phyloP scores from a whole-genome alignment of 805 yeast species.

The Nakazawaea sp. region DNA sequence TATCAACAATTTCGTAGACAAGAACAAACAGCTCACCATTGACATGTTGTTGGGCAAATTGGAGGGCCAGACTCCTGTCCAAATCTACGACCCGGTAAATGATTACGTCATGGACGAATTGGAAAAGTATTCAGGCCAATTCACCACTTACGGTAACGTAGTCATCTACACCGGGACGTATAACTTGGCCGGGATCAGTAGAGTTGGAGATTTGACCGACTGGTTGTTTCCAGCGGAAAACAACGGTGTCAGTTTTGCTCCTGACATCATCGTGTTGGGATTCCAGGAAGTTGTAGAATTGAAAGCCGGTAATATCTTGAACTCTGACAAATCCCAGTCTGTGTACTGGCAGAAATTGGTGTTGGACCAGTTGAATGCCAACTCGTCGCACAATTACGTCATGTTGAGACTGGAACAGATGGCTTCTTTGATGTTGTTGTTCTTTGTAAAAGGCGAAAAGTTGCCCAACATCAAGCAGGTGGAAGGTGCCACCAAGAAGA shows the following conservation, averaged over 20 bases:
- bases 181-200: slow-evolving; percentile 72
- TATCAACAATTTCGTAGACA: slow-evolving; percentile 92
- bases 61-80: slow-evolving; percentile 63
- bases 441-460: slow-evolving; percentile 50
- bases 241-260: slow-evolving; percentile 39
- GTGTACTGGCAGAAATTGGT: slow-evolving; percentile 73
- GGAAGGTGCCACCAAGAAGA: slow-evolving; percentile 73
- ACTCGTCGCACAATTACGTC: slow-evolving; percentile 36
- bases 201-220: slow-evolving; percentile 49
- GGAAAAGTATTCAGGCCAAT: slow-evolving; percentile 39
- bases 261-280: slow-evolving; percentile 85
- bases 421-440: slow-evolving; percentile 58
- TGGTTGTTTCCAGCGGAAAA: slow-evolving; percentile 80
- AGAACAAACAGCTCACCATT: slow-evolving; percentile 81
- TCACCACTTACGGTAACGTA: slow-evolving; percentile 54
- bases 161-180: slow-evolving; percentile 76
- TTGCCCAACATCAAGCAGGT: slow-evolving; percentile 62
- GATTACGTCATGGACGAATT: slow-evolving; percentile 75
- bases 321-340: slow-evolving; percentile 75
- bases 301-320: slow-evolving; percentile 84
- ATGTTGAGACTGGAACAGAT: slow-evolving; percentile 69
- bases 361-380: slow-evolving; percentile 48
- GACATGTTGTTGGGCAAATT: slow-evolving; percentile 81
- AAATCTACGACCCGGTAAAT: slow-evolving; percentile 79
- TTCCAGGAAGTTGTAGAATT: slow-evolving; percentile 92